A percentile compares a stretch with the other conserved stretches of the same genome.
These are phyloP conservation scores for Dendrobium chrysotoxum DNA, from an alignment of 106 monocot species.

Conservation along the genomic window DNA sequence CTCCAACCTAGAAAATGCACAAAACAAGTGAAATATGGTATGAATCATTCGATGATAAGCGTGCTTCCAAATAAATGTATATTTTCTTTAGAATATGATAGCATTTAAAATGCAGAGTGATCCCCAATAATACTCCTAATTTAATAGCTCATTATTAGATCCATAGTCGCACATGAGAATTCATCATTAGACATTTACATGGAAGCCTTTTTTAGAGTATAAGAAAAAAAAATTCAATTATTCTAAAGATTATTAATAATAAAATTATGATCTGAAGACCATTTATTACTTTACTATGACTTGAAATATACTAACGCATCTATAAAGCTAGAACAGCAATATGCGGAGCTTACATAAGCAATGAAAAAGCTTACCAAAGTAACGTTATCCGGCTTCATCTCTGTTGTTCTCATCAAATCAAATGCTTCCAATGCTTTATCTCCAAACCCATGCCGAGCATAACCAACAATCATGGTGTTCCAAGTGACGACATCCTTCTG, in stretches of 20 bases:
- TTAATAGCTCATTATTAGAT: background rate
- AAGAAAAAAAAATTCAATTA: no score
- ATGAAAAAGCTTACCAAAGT: conserved; percentile 41
- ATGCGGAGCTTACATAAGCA: no score
- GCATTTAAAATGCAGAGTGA: background rate
- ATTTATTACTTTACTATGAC: no score
- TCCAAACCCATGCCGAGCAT: conserved; percentile 66
- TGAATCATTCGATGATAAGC: background rate
- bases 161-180: no score
- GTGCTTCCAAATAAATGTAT: background rate
- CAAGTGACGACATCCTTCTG: conserved; percentile 68
- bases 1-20: conserved; percentile 38
- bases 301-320: no score
- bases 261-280: no score
- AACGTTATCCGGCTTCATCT: conserved; percentile 42
- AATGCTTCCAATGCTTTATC: conserved; percentile 48
- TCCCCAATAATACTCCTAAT: background rate
- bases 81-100: background rate
- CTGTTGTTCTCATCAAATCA: conserved; percentile 38
- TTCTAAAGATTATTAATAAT: no score
- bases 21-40: background rate
- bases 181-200: no score
- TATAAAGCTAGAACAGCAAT: no score
- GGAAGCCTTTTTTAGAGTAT: no score
- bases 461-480: conserved; percentile 76